Conservation (phyloP, 495 filamentous ascomycete genomes). For the Tuber brumale region DNA sequence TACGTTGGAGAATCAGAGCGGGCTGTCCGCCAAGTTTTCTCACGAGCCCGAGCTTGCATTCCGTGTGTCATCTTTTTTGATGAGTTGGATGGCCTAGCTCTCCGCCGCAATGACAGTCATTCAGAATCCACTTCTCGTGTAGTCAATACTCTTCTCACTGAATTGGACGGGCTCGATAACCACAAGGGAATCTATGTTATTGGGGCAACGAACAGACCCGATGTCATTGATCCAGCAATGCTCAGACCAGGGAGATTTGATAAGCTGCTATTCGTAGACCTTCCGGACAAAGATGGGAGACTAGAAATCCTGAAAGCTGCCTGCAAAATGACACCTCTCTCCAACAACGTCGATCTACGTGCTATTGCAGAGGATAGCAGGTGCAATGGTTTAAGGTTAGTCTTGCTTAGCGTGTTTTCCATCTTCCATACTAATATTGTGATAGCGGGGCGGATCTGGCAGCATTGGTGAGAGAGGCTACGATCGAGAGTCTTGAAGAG, state of each 20-base stretch:
- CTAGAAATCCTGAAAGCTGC: conserved; percentile 64
- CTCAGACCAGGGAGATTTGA: conserved; percentile 82
- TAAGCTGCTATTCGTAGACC: conserved; percentile 76
- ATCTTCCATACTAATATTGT: conserved; percentile 37
- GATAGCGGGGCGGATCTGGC: conserved; percentile 59
- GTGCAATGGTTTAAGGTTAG: conserved; percentile 37
- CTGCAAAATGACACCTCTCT: too few species aligned
- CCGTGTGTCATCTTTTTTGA: too few species aligned
- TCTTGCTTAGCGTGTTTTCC: conserved; percentile 70
- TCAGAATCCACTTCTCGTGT: too few species aligned
- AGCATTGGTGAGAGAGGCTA: conserved; percentile 56
- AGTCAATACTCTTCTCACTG: conserved; percentile 46
- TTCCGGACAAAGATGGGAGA: conserved; percentile 71
- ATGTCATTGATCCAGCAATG: conserved; percentile 94
- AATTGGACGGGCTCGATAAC: conserved; percentile 76
- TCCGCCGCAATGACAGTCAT: too few species aligned
- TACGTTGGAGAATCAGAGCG: conserved; percentile 91
- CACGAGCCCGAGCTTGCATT: too few species aligned
- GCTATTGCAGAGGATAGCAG: too few species aligned
- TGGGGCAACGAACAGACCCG: conserved; percentile 85
- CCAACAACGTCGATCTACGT: too few species aligned
- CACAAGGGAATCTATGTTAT: conserved; percentile 85
- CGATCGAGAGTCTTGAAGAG: conserved; percentile 31
- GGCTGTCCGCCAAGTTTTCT: conserved; percentile 49
- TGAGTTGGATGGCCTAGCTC: too few species aligned